Evolutionary conservation across 2,329 filamentous ascomycete species (phyloP), one percentile per base, ranked within the genome.

Genomic region (Scedosporium boydii): DNA sequence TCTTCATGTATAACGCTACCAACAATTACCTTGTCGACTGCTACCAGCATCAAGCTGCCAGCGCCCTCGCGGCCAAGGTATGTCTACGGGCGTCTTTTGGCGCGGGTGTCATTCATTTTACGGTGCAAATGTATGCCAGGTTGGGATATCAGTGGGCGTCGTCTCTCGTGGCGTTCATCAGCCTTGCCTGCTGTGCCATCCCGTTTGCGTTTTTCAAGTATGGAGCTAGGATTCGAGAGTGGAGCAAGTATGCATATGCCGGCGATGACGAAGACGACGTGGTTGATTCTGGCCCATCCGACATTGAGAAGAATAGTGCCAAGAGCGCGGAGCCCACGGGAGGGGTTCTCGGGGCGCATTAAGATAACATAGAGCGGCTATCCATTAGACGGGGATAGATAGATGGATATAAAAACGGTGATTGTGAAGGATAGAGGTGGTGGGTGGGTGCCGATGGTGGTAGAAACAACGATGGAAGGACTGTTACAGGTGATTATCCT

Each of bases 151-250:
- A 92, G 75, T 93, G 89, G 90, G 90, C 88, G 1, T 85, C 81
- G 41, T 85, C 84, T 0, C 77, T 93, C 14, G 89, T 89, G 0
- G 90, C 86, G 0, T 93, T 93, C 75, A 77, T 93, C 3, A 84
- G 88, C 0, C 72, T 92, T 3, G 81, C 80, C 10, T 92, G 89
- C 72, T 77, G 91, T 18, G 88, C 90, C 0, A 87, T 90, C 69
- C 89, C 90, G 0, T 88, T 89, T 72, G 72, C 93, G 16, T 90
- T 93, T 73, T 90, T 89, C 76, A 86, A 82, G 67, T 91, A 90
- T 71, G 89, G 89, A 12, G 66, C 7, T 75, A 26, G 27, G 12
- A 63, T 62, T 41, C 55, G 61, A 27, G 57, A 59, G 61, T 41
- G 56, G 38, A 53, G 61, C 34, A 58, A 62, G 46, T 62, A 53